Base-by-base conservation (phyloP, 345 rosid genomes). In the Luvunga scandens region DNA sequence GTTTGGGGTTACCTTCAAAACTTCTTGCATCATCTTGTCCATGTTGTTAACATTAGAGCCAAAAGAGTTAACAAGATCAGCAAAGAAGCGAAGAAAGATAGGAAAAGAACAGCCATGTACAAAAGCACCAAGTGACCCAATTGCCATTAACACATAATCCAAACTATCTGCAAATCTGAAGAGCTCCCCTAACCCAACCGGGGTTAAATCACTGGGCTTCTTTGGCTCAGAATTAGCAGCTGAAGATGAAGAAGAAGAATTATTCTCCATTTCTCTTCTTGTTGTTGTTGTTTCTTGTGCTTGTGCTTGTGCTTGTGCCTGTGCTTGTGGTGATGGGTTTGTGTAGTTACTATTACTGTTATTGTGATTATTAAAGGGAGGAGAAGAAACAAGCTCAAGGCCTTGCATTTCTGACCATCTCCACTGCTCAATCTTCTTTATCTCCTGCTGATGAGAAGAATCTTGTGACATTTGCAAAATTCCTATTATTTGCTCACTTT, bases 351-450 rank as follows among this genome's bases (percentile, higher is more conserved):
- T 80, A 59, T n/a, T 22, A 79, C 80, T 76, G 76, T 78, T 69
- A 75, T 34, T 80, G 9, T n/a, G 10, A 81, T 81, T 76, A 77
- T 78, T 69, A 73, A 81, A 70, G 69, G 82, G 34, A 66, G 81
- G 68, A 75, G 87, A 48, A 73, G 98, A 80, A 36, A 88, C 82
- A 79, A 96, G 98, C 83, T 96, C 99, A 84, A 96, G 95, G 53
- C 98, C 98, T 91, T 94, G 97, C 95, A 96, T 91, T 90, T 94
- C 97, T 34, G 97, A 90, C 97, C 98, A 96, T 85, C 89, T 91
- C 99, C 98, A 96, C 80, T 89, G 91, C 88, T 96, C 97, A 71
- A 83, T 84, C 87, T 88, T 81, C 84, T 89, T 88, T 88, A 86
- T 88, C 87, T 87, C 92, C 61, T 88, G 21, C 57, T 16, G 57